These are phyloP conservation scores for Spathaspora gorwiae DNA, from an alignment of 805 yeast genomes.

Conservation along the genomic window DNA sequence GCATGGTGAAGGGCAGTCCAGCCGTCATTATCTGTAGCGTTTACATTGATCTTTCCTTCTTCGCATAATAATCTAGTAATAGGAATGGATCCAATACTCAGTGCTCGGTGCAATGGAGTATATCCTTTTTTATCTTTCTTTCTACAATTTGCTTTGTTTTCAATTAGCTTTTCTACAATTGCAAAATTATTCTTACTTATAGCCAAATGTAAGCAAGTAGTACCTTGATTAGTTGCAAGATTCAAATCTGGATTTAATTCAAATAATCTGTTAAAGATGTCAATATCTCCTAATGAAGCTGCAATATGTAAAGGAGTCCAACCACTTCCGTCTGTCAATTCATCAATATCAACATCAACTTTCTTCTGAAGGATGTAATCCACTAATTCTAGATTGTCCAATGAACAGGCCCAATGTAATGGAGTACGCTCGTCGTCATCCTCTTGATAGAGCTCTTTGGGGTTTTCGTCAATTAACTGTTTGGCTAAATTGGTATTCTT, in stretches of 20 bases:
- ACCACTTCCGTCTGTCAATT: conserved; percentile 65
- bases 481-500: conserved; percentile 51
- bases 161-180: conserved; percentile 50
- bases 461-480: conserved; percentile 45
- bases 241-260: conserved; percentile 59
- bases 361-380: conserved; percentile 24
- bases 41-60: conserved; percentile 56
- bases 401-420: conserved; percentile 84
- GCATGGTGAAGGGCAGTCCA: conserved; percentile 92
- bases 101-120: conserved; percentile 78
- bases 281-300: conserved; percentile 62
- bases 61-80: conserved; percentile 52
- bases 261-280: conserved; percentile 37
- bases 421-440: conserved; percentile 81
- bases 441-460: conserved; percentile 40
- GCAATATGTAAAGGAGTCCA: conserved; percentile 91
- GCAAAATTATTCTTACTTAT: conserved; percentile 60
- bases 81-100: conserved; percentile 63
- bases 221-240: conserved; percentile 59
- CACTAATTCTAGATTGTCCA: conserved; percentile 51
- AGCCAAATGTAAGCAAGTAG: conserved; percentile 73
- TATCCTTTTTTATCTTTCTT: conserved; percentile 63
- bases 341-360: conserved; percentile 53
- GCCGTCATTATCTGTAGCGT: conserved; percentile 64
- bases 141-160: conserved; percentile 54